Evolutionary conservation across 495 filamentous ascomycete genomes (phyloP), one percentile per base, ranked within the genome.

Genomic region (Astrothelium subdiscretum): DNA sequence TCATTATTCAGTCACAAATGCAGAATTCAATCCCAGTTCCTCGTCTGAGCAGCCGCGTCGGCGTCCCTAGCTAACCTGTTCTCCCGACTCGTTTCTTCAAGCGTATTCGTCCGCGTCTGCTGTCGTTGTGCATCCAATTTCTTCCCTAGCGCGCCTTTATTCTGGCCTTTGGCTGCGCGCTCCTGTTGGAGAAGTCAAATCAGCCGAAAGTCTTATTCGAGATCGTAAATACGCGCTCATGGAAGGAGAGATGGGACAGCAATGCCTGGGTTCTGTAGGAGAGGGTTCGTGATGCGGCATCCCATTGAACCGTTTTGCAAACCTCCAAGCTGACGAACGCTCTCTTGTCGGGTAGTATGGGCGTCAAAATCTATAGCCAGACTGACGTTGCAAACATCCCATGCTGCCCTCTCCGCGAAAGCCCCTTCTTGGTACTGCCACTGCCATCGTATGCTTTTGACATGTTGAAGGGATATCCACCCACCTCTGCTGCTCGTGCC

Each of bases 401-500:
- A 38, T 38, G 8, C 15, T 38, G 8, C 35, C 15, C 35, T 38
- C 35, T 38, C 15, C 8, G 35, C 35, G 35, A 6, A 38, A 24
- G 27, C 54, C 32, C n/a, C 32, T n/a, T n/a, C 51, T 62, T n/a
- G 60, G 29, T 15, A 31, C 24, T n/a, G 12, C n/a, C n/a, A n/a
- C n/a, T n/a, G n/a, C n/a, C n/a, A n/a, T n/a, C n/a, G n/a, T n/a
- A 15, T 29, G 12, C 24, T 20, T 54, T 60, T 52, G 31, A 12
- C 4, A 13, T 15, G 27, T 10, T 10, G 27, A 6, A 57, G 42
- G n/a, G 58, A 44, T 8, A 59, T 54, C 60, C 22, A 63, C 64
- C 61, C 63, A 70, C 68, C 68, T 70, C 68, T 48, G 68, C 68
- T 27, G 68, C 68, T 42, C 61, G 60, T 58, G 68, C 68, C 29